Percentiles rank a stretch among this genome's conserved stretches.
phyloP scores from a whole-genome alignment of 352 stramenopile genomes.

The Phytophthora pistaciae region DNA sequence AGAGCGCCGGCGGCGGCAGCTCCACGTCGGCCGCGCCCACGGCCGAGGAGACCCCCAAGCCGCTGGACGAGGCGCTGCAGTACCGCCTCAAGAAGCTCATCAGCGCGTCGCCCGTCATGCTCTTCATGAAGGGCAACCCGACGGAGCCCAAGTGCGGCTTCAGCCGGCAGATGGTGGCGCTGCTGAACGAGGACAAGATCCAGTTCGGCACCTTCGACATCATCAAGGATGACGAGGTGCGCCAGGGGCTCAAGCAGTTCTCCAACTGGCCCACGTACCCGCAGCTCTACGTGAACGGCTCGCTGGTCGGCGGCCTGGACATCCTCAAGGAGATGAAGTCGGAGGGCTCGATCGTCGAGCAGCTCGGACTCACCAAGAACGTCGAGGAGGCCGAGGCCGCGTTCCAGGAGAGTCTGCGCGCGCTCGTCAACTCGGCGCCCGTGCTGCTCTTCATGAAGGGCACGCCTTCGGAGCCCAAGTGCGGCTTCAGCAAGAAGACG shows the following conservation, averaged over 20 bases:
- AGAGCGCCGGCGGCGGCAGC: slow-evolving; percentile 43
- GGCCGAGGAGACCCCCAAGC: slow-evolving; percentile 30
- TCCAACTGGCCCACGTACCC: slow-evolving; percentile 99
- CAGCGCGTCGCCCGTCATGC: slow-evolving; percentile 93
- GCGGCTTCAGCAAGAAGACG: slow-evolving; percentile 95
- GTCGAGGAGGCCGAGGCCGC: slow-evolving; percentile 79
- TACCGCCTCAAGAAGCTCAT: slow-evolving; percentile 88
- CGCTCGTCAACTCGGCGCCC: slow-evolving; percentile 87
- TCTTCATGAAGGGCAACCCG: slow-evolving; percentile 99
- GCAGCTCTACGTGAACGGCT: slow-evolving; percentile 98
- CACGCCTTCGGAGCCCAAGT: slow-evolving; percentile 89
- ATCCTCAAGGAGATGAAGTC: slow-evolving; percentile 97
- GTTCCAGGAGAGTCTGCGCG: slow-evolving; percentile 87
- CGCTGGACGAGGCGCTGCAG: slow-evolving; percentile 70
- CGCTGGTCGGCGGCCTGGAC: slow-evolving; percentile 97
- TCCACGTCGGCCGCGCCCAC: slow-evolving; percentile 6
- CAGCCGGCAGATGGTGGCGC: slow-evolving; percentile 93
- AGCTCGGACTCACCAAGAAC: slow-evolving; percentile 80
- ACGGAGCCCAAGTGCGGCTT: slow-evolving; percentile 97
- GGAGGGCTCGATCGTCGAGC: slow-evolving; percentile 81
- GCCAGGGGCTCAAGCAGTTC: slow-evolving; percentile 97
- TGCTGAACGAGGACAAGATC: slow-evolving; percentile 94
- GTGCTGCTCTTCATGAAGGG: slow-evolving; percentile 98
- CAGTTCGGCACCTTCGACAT: slow-evolving; percentile 98
- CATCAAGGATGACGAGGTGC: slow-evolving; percentile 95